These are phyloP conservation scores for Dentipellis sp. DNA, from an alignment of 768 basidiomycete species.

Conservation along the genomic window DNA sequence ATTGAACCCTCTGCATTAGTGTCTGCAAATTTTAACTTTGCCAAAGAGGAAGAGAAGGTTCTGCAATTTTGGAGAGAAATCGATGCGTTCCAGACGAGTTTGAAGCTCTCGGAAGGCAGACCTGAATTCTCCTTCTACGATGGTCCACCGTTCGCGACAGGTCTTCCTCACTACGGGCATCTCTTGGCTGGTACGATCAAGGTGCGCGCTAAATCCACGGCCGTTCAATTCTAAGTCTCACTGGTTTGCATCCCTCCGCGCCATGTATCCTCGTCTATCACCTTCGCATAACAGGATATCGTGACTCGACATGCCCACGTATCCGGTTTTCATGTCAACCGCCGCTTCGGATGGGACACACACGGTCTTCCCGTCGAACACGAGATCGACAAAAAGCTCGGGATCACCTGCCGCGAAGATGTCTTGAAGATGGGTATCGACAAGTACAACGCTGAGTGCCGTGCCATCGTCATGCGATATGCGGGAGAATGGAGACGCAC, in stretches of 20 bases:
- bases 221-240: neutral
- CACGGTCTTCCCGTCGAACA: slow-evolving; percentile 98
- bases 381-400: slow-evolving; percentile 95
- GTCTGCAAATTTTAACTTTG: slow-evolving; percentile 69
- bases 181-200: slow-evolving; percentile 90
- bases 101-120: slow-evolving; percentile 85
- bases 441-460: slow-evolving; percentile 95
- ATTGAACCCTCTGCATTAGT: slow-evolving; percentile 31
- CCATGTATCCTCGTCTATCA: slow-evolving; percentile 4
- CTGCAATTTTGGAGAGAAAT: slow-evolving; percentile 91
- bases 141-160: slow-evolving; percentile 95
- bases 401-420: slow-evolving; percentile 87
- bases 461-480: slow-evolving; percentile 96
- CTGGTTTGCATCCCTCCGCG: neutral
- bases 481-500: slow-evolving; percentile 89
- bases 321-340: slow-evolving; percentile 84
- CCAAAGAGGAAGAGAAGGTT: slow-evolving; percentile 86
- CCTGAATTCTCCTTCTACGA: slow-evolving; percentile 95
- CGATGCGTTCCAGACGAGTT: slow-evolving; percentile 91
- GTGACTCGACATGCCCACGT: slow-evolving; percentile 94
- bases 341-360: slow-evolving; percentile 98
- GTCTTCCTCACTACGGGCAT: slow-evolving; percentile 94
- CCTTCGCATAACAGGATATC: slow-evolving; percentile 62
- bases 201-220: slow-evolving; percentile 31
- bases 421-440: slow-evolving; percentile 94